These are phyloP conservation scores for Penicillium polonicum DNA, from an alignment of 2,329 filamentous ascomycete genomes.

Conservation along the genomic window DNA sequence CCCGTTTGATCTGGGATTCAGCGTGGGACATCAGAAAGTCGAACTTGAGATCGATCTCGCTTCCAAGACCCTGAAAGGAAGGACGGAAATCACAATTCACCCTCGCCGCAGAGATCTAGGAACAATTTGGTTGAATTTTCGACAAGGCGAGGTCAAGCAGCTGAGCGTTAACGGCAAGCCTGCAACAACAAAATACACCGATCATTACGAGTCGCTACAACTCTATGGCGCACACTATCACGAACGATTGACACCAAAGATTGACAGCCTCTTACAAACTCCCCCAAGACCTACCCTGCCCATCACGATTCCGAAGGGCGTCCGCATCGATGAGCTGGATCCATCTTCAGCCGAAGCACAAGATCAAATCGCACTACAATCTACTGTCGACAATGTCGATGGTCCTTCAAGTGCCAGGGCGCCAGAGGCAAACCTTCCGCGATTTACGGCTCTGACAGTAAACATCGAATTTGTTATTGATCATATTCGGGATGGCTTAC, in stretches of 20 bases:
- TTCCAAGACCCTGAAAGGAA: slow-evolving; percentile 70
- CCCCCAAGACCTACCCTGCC: slow-evolving; percentile 57
- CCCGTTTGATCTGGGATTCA: slow-evolving; percentile 45
- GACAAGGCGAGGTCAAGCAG: slow-evolving; percentile 59
- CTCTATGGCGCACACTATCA: slow-evolving; percentile 67
- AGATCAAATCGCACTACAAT: slow-evolving; percentile 45
- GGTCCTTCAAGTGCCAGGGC: slow-evolving; percentile 35
- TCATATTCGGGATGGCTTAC: slow-evolving; percentile 78
- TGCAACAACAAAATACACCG: slow-evolving; percentile 39
- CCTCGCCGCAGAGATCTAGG: slow-evolving; percentile 57
- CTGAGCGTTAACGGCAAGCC: slow-evolving; percentile 49
- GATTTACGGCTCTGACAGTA: slow-evolving; percentile 61
- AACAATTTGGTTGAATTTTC: slow-evolving; percentile 59
- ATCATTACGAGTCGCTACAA: slow-evolving; percentile 50
- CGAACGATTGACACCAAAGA: slow-evolving; percentile 68
- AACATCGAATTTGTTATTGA: slow-evolving; percentile 75
- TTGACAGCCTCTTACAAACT: slow-evolving; percentile 58
- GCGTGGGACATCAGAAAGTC: slow-evolving; percentile 79
- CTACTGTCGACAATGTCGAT: slow-evolving; percentile 39
- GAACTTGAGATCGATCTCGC: slow-evolving; percentile 86
- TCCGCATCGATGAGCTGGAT: slow-evolving; percentile 62
- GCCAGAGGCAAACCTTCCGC: slow-evolving; percentile 41
- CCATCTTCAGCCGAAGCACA: slow-evolving; percentile 52
- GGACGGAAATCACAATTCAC: slow-evolving; percentile 77
- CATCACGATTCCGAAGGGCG: slow-evolving; percentile 58